These are phyloP conservation scores for Lactifluus echinatus DNA, from an alignment of 768 basidiomycete genomes.

Conservation along the genomic window DNA sequence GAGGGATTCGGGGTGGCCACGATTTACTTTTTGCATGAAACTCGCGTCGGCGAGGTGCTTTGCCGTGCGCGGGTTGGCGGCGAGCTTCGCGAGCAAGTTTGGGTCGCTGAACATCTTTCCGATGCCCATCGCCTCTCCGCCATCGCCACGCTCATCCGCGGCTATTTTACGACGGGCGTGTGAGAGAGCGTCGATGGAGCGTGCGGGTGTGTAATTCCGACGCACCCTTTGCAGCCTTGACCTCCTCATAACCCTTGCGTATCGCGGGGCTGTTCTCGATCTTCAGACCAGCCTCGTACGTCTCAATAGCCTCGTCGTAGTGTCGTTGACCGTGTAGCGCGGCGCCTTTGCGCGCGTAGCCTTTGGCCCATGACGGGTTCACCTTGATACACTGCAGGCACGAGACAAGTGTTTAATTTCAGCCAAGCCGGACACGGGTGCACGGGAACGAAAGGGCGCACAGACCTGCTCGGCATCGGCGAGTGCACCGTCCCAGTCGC, in stretches of 20 bases:
- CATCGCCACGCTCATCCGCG: slow-evolving; percentile 32
- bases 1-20: no score
- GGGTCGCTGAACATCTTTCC: slow-evolving; percentile 80
- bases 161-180: slow-evolving; percentile 18
- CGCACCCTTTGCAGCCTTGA: slow-evolving; percentile 74
- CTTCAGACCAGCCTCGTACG: slow-evolving; percentile 76
- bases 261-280: slow-evolving; percentile 76
- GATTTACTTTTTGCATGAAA: slow-evolving; percentile 68
- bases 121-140: slow-evolving; percentile 50
- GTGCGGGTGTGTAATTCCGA: not conserved
- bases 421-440: not conserved
- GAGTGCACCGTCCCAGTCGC: slow-evolving; percentile 64
- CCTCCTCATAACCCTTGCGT: slow-evolving; percentile 83
- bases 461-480: slow-evolving; percentile 85
- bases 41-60: slow-evolving; percentile 76
- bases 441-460: not conserved
- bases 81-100: slow-evolving; percentile 72
- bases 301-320: slow-evolving; percentile 76
- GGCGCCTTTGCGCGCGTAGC: slow-evolving; percentile 86
- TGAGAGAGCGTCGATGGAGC: not conserved
- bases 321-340: slow-evolving; percentile 76
- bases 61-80: slow-evolving; percentile 76
- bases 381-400: slow-evolving; percentile 59
- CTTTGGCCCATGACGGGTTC: slow-evolving; percentile 81
- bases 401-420: not conserved